These are phyloP conservation scores for Orobanche coerulescens DNA, from an alignment of 257 asterid genomes.

Conservation along the genomic window DNA sequence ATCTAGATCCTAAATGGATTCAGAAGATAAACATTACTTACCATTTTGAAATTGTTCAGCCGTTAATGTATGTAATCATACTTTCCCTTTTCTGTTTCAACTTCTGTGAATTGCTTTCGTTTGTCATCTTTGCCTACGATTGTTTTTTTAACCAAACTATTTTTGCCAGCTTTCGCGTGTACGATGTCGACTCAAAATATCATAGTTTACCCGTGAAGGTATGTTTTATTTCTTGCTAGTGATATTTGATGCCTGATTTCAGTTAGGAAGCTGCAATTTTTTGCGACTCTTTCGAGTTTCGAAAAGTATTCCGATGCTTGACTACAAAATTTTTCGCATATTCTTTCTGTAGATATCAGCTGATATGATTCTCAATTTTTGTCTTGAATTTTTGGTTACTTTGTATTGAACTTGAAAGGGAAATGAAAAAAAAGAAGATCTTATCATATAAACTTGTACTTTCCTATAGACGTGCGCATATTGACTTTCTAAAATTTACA, in stretches of 20 bases:
- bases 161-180: constrained; percentile 60
- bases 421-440: too few relatives aligned
- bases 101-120: not conserved
- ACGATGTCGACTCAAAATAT: constrained; percentile 64
- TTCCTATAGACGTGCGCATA: too few relatives aligned
- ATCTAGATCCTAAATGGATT: constrained; percentile 64
- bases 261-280: constrained; percentile 6
- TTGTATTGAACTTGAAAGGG: not conserved
- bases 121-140: not conserved
- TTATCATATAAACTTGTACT: too few relatives aligned
- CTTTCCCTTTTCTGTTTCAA: not conserved
- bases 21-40: constrained; percentile 53
- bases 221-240: constrained; percentile 18
- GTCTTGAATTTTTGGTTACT: not conserved
- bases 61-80: constrained; percentile 45
- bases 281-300: not conserved
- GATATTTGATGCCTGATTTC: constrained; percentile 11
- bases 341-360: not conserved
- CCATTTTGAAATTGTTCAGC: constrained; percentile 79
- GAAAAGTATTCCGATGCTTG: constrained; percentile 1
- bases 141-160: constrained; percentile 6
- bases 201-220: constrained; percentile 70
- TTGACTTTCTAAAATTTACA: constrained; percentile 26
- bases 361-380: not conserved
- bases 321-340: too few relatives aligned